phyloP scores from a whole-genome alignment of 176 grass and related monocot genomes.

The barley (Hordeum vulgare) region MorexV3_pseudomolecules_assembly NC_058521.1:543574484-543574983 shows the following conservation, averaged over 20 bases:
- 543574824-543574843: too few relatives aligned
- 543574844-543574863: too few relatives aligned
- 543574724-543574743: not conserved
- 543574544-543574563: conserved; percentile 7
- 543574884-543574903: too few relatives aligned
- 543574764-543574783: too few relatives aligned
- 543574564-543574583: not conserved
- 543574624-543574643: not conserved
- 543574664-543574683: not conserved
- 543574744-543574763: too few relatives aligned
- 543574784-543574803: too few relatives aligned
- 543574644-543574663: conserved; percentile 2
- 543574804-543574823: too few relatives aligned
- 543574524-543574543: not conserved
- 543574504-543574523: conserved; percentile 4
- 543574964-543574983: not conserved
- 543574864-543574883: too few relatives aligned
- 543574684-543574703: not conserved
- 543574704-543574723: not conserved
- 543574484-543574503: not conserved
- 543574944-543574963: too few relatives aligned
- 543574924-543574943: too few relatives aligned
- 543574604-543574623: conserved; percentile 12
- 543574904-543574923: too few relatives aligned
- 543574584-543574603: not conserved